These are phyloP conservation scores for Leishmania mexicana DNA, from an alignment of 208 protist genomes.

Conservation along the genomic window DNA sequence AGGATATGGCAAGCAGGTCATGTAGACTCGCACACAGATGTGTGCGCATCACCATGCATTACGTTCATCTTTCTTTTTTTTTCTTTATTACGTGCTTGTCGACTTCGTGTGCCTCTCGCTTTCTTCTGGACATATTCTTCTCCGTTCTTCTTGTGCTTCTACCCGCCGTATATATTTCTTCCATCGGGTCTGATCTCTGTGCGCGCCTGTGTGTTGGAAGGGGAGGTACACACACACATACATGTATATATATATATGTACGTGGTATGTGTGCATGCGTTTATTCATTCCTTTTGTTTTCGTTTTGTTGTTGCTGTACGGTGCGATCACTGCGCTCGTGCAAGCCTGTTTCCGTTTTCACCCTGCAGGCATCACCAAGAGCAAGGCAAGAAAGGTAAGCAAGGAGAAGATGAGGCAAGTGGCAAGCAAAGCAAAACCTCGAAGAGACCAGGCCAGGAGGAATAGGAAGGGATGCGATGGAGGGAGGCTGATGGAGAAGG, in stretches of 20 bases:
- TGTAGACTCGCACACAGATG: not conserved
- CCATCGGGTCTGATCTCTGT: not conserved
- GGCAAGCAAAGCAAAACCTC: not conserved
- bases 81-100: not conserved
- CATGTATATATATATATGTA: not conserved
- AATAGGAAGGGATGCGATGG: not conserved
- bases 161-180: not conserved
- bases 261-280: not conserved
- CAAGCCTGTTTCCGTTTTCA: not conserved
- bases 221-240: not conserved
- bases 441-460: not conserved
- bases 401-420: not conserved
- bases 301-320: not conserved
- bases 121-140: not conserved
- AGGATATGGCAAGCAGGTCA: not conserved
- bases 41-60: not conserved
- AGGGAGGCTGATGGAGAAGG: not conserved
- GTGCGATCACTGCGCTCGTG: not conserved
- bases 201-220: not conserved
- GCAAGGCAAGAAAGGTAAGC: not conserved
- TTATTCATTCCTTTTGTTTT: not conserved
- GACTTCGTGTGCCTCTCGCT: not conserved
- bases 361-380: not conserved
- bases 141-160: not conserved
- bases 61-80: not conserved